phyloP scores from a whole-genome alignment of 2,329 filamentous ascomycete genomes.

The Aspergillus texensis region DNA sequence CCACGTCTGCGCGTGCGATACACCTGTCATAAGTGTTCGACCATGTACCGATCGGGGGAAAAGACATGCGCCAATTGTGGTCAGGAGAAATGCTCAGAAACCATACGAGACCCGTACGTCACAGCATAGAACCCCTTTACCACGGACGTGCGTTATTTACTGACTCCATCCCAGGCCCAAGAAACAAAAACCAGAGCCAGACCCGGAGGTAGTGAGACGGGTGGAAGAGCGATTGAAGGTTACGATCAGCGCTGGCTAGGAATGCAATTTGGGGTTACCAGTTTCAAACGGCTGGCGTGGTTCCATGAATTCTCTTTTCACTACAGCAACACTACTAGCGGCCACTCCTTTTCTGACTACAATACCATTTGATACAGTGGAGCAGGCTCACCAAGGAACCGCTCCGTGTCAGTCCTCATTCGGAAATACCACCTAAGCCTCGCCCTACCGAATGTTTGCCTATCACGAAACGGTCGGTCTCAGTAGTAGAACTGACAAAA shows the following conservation, averaged over 20 bases:
- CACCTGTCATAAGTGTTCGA: slow-evolving; percentile 44
- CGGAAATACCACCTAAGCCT: background rate
- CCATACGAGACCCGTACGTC: slow-evolving; percentile 47
- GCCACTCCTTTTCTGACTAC: background rate
- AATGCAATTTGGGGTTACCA: background rate
- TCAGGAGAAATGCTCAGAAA: slow-evolving; percentile 44
- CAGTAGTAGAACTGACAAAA: background rate
- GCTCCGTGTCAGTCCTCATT: background rate
- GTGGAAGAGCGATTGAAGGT: slow-evolving; percentile 43
- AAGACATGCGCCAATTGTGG: slow-evolving; percentile 42
- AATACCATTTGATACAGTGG: background rate
- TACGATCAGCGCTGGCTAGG: slow-evolving; percentile 14
- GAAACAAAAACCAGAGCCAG: slow-evolving; percentile 41
- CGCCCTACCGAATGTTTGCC: too few relatives aligned
- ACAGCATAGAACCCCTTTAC: background rate
- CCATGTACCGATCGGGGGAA: slow-evolving; percentile 34
- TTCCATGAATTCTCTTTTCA: background rate
- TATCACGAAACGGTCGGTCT: background rate
- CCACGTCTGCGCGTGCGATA: slow-evolving; percentile 44
- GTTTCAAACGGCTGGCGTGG: background rate
- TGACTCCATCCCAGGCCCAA: slow-evolving; percentile 37
- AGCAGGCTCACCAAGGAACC: background rate
- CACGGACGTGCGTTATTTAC: background rate
- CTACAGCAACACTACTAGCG: background rate
- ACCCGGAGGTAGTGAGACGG: slow-evolving; percentile 41